Evolutionary conservation across 2,329 filamentous ascomycete genomes (phyloP), one percentile per base, ranked within the genome.

Genomic region (Spiromastix sp.): DNA sequence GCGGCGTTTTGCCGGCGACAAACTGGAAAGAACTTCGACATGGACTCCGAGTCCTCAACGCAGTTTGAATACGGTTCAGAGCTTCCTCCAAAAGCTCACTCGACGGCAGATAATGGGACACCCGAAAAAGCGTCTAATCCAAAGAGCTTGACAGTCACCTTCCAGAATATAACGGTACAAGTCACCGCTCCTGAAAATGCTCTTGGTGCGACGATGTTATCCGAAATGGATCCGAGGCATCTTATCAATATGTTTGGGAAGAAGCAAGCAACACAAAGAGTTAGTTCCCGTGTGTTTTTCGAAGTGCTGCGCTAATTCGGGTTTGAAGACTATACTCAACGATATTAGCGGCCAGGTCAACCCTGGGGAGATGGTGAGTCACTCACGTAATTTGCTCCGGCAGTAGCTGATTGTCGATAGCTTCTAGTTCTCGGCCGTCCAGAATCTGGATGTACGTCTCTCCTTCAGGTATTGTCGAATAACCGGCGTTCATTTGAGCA

Each of bases 381-480:
- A 13, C 15, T n/a, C 10, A 10, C 17, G 10, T 15, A 17, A 19
- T 38, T 17, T n/a, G 11, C 27, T 4, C 17, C 20, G 13, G 13
- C 17, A 19, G 5, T 16, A 39, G 46, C 21, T 44, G 16, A 10
- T 12, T 30, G n/a, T 19, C 17, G 3, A n/a, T 32, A 57, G 79
- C 55, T 81, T 2, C 63, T 83, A 0, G 77, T 83, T 0, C 63
- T 83, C 0, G 79, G 79, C 1, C 67, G 77, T 2, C 79, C 79
- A 0, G 79, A 78, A 0, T 70, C 75, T 4, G 79, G 79, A 13
- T 85, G 81, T 53, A 81, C 79, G 0, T 80, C 79, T 0, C 67
- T 85, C 10, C 64, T 85, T 12, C 82, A 79, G 42, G 65, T 80
- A 32, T 62, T 85, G 3, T 71, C 77, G 27, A 85, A 84, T 48